Evolutionary conservation across 371 early-diverging fungal genomes (phyloP).

Genomic region (Mucor sp.): DNA sequence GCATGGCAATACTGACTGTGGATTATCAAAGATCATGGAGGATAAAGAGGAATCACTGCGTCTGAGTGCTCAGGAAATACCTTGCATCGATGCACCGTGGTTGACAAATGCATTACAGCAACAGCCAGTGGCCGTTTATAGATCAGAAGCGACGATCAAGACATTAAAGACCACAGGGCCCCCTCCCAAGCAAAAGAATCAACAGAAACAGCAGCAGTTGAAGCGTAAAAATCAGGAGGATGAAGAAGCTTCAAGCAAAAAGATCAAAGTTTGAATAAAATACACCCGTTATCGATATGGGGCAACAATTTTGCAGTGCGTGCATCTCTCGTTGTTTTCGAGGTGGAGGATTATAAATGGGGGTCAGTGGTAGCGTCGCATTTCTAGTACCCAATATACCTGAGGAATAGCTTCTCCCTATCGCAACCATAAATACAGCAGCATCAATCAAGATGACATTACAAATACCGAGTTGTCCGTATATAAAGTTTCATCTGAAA

Average conservation of each 20-base stretch:
- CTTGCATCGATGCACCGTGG: slow-evolving; percentile 33
- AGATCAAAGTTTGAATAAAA: slow-evolving; percentile 2
- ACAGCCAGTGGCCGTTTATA: slow-evolving; percentile 8
- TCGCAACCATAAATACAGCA: too few species aligned
- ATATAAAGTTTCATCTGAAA: too few species aligned
- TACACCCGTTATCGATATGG: too few species aligned
- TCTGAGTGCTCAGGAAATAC: slow-evolving; percentile 25
- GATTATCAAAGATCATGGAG: slow-evolving; percentile 4
- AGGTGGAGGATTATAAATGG: too few species aligned
- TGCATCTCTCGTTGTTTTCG: too few species aligned
- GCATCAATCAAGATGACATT: too few species aligned
- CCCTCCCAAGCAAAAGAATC: slow-evolving; percentile 2
- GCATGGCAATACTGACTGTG: background rate
- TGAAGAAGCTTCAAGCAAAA: background rate
- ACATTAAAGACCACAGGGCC: slow-evolving; percentile 34
- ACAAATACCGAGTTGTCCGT: too few species aligned
- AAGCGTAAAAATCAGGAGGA: slow-evolving; percentile 16
- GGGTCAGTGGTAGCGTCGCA: too few species aligned
- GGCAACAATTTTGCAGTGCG: too few species aligned
- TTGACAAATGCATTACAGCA: slow-evolving; percentile 9
- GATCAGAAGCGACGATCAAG: slow-evolving; percentile 21
- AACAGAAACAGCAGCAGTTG: slow-evolving; percentile 9
- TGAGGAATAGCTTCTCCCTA: too few species aligned
- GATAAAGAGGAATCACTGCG: slow-evolving; percentile 32
- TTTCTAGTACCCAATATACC: too few species aligned